Base-by-base conservation (phyloP, 2,329 filamentous ascomycete species). In the Fusarium continuum region DNA sequence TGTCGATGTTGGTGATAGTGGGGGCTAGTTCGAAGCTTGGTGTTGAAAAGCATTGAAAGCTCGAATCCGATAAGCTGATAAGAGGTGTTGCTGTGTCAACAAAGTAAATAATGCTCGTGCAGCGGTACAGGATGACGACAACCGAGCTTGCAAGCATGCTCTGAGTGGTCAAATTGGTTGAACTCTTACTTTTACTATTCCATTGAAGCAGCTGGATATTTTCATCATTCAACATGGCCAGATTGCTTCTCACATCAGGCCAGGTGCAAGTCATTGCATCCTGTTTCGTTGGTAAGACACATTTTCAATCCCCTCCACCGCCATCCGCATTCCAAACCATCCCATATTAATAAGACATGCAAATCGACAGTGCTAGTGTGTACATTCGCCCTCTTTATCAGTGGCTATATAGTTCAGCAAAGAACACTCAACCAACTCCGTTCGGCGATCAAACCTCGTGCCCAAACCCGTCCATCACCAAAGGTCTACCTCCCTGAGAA, bases 361-460 rank as follows among this genome's bases (percentile, higher is more conserved):
- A 16, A 4, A 25, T 23, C 14, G 5, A 14, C 55, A 89, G 90
- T 97, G 56, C 79, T 91, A 63, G 74, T 91, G 22, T 97, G 92
- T 77, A 96, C 93, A 4, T 76, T 88, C 31, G 85, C 93, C 5
- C 87, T 97, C 22, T 97, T 97, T 75, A 82, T 97, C 26, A 92
- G 91, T 46, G 93, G 93, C 70, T 97, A 96, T 75, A 85, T 88
- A 4, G 84, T 97, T 48, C 93, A 97, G 72, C 93, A 97, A 76
- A 87, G 92, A 69, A 95, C 92, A 1, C 86, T 97, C 5, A 85
- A 85, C 61, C 89, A 89, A 68, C 83, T 97, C 26, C 91, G 94
- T 70, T 80, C 83, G 52, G 91, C 91, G 16, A 89, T 97, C 70
- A 84, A 83, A 66, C 77, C 77, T 6, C 71, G 72, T 6, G 56